These are phyloP conservation scores for Crassisporium funariophilum DNA, from an alignment of 768 basidiomycete genomes.

Conservation along the genomic window DNA sequence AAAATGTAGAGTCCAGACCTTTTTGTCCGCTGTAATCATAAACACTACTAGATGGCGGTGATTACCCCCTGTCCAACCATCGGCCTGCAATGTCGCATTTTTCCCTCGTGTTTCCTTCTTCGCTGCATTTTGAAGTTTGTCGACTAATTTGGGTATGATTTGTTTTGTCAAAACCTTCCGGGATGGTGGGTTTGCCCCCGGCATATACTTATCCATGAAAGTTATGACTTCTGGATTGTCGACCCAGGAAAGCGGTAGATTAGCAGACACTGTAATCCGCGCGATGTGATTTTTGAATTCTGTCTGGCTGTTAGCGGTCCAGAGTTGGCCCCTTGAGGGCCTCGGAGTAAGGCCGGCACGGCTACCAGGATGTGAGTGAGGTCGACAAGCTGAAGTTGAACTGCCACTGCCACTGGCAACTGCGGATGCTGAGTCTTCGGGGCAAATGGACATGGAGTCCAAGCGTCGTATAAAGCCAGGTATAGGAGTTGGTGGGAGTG, in stretches of 20 bases:
- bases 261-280: neutral
- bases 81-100: slow-evolving; percentile 28
- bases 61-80: slow-evolving; percentile 40
- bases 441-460: neutral
- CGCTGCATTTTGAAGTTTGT: slow-evolving; percentile 7
- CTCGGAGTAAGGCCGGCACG: neutral
- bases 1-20: slow-evolving; percentile 17
- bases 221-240: slow-evolving; percentile 34
- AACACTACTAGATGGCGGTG: slow-evolving; percentile 35
- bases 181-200: slow-evolving; percentile 20
- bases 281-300: neutral
- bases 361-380: neutral
- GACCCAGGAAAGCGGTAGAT: neutral
- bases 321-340: neutral
- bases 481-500: neutral
- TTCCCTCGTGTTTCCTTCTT: slow-evolving; percentile 12
- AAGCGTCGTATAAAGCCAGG: neutral
- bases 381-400: neutral
- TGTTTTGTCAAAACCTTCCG: slow-evolving; percentile 24
- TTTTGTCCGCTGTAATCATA: slow-evolving; percentile 27
- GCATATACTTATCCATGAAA: slow-evolving; percentile 31
- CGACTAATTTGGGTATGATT: slow-evolving; percentile 23
- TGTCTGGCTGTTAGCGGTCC: neutral
- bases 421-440: neutral
- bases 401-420: neutral